Evolutionary conservation across 305 asterid genomes (phyloP).

Genomic region (Salvia sclarea): DNA sequence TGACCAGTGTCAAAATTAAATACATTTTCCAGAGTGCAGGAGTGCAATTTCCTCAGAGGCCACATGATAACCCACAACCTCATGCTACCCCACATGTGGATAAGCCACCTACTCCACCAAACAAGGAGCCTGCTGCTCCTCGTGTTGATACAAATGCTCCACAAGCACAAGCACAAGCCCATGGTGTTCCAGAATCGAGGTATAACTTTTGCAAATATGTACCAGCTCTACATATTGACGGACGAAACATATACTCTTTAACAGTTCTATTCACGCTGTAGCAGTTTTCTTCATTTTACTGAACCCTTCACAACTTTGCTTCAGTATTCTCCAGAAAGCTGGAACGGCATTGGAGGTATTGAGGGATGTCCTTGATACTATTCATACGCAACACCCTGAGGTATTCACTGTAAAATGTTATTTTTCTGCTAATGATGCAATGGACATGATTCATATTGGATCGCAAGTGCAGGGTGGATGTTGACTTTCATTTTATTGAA

Average conservation of each 20-base stretch:
- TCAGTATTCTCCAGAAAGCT: constrained; percentile 87
- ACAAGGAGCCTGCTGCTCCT: constrained; percentile 45
- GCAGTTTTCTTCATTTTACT: constrained; percentile 17
- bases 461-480: background rate
- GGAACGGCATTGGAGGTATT: constrained; percentile 83
- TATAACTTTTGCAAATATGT: constrained; percentile 30
- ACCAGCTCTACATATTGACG: background rate
- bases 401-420: constrained; percentile 41
- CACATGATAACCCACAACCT: constrained; percentile 45
- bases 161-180: constrained; percentile 51
- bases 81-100: constrained; percentile 42
- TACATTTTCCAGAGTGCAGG: constrained; percentile 76
- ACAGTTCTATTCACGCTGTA: background rate
- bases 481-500: constrained; percentile 7
- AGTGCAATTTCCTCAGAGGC: constrained; percentile 80
- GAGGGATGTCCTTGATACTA: constrained; percentile 80
- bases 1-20: constrained; percentile 17
- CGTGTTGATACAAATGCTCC: constrained; percentile 45
- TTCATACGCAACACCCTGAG: constrained; percentile 71
- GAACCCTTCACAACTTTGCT: constrained; percentile 17
- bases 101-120: constrained; percentile 44
- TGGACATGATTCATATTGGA: constrained; percentile 1
- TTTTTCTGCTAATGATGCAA: constrained; percentile 10
- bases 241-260: background rate
- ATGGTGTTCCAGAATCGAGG: constrained; percentile 70